A percentile compares a stretch with the other conserved stretches of the same genome.
phyloP scores from a whole-genome alignment of 345 rosid genomes.

The Punica granatum region DNA sequence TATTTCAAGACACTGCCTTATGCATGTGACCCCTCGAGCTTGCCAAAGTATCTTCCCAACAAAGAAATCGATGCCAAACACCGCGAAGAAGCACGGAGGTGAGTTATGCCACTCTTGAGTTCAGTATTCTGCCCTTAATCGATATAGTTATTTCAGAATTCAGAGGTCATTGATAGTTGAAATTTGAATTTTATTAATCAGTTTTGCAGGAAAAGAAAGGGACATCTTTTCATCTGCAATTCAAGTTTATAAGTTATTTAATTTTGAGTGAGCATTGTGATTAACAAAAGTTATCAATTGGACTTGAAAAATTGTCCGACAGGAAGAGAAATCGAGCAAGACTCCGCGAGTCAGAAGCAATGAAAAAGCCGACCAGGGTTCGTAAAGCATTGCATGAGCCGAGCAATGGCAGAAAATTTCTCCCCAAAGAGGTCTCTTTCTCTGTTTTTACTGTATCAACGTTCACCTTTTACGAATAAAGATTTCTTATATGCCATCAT shows the following conservation, averaged over 20 bases:
- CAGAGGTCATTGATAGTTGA: not conserved
- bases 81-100: conserved; percentile 14
- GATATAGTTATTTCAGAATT: not conserved
- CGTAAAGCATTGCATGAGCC: conserved; percentile 8
- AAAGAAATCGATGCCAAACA: conserved; percentile 21
- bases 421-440: conserved; percentile 13
- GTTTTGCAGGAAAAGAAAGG: not conserved
- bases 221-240: not conserved
- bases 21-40: conserved; percentile 22
- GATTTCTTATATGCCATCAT: no score
- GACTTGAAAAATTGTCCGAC: not conserved
- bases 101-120: conserved; percentile 1
- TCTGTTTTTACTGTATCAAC: not conserved
- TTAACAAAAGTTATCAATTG: not conserved
- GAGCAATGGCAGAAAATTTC: not conserved
- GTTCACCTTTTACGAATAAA: no score
- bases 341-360: conserved; percentile 1
- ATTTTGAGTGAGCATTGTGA: not conserved
- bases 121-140: not conserved
- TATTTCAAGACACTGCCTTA: conserved; percentile 14
- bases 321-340: conserved; percentile 16
- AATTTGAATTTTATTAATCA: not conserved
- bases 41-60: conserved; percentile 21
- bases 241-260: not conserved
- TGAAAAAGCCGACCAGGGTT: conserved; percentile 1